phyloP scores from a whole-genome alignment of 768 basidiomycete genomes.

The Podaxis mareebaensis region DNA sequence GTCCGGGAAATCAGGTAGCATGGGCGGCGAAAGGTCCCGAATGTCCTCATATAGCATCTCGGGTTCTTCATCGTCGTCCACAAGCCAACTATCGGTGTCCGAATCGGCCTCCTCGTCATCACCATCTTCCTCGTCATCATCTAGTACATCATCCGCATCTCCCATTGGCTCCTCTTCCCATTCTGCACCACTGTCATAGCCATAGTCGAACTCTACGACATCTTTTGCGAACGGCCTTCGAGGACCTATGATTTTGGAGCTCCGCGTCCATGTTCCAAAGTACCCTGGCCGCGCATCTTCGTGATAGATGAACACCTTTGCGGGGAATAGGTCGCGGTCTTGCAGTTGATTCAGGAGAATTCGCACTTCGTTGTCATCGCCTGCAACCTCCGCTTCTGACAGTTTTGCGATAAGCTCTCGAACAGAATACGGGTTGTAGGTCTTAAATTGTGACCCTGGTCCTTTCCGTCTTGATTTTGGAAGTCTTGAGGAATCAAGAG shows the following conservation, averaged over 20 bases:
- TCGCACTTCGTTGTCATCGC: slow-evolving; percentile 70
- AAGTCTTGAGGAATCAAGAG: slow-evolving; percentile 23
- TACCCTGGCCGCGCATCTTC: slow-evolving; percentile 91
- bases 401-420: slow-evolving; percentile 58
- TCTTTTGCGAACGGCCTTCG: slow-evolving; percentile 85
- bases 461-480: slow-evolving; percentile 20
- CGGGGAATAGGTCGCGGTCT: slow-evolving; percentile 62
- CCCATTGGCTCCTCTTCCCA: slow-evolving; percentile 91
- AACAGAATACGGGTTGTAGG: slow-evolving; percentile 37
- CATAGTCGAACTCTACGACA: slow-evolving; percentile 77
- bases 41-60: slow-evolving; percentile 42
- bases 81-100: slow-evolving; percentile 78
- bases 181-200: slow-evolving; percentile 92
- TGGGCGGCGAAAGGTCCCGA: slow-evolving; percentile 31
- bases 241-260: slow-evolving; percentile 75
- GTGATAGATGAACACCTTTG: slow-evolving; percentile 82
- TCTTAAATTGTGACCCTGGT: slow-evolving; percentile 31
- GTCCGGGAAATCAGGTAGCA: slow-evolving; percentile 33
- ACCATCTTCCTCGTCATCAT: slow-evolving; percentile 67
- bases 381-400: slow-evolving; percentile 75
- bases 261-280: slow-evolving; percentile 91
- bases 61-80: slow-evolving; percentile 68
- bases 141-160: slow-evolving; percentile 73
- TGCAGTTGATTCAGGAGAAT: slow-evolving; percentile 59
- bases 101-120: slow-evolving; percentile 66